A percentile compares a stretch with the other conserved stretches of the same genome.
Evolutionary conservation across 441 rosid species (phyloP).

Genomic region (Pelargonium fulgidum): DNA sequence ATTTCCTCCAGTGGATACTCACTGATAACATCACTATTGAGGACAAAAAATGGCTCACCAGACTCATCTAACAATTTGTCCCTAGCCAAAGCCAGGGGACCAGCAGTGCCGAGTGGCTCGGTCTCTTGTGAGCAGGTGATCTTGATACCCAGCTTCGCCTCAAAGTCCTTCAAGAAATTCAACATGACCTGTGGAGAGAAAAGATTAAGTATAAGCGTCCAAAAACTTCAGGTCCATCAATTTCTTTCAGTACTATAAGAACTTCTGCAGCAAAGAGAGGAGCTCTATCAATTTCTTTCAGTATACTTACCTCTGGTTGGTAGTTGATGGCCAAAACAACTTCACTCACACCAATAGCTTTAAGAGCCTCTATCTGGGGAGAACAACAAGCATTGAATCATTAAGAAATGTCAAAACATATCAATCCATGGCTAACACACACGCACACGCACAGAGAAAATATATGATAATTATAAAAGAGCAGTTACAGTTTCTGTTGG

Average conservation of each 20-base stretch:
- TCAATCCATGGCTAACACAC: too few relatives aligned
- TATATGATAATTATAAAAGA: too few relatives aligned
- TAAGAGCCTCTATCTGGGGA: background rate
- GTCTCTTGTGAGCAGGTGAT: slow-evolving; percentile 98
- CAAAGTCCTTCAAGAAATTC: slow-evolving; percentile 84
- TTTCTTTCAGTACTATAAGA: background rate
- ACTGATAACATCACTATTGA: slow-evolving; percentile 93
- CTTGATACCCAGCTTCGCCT: slow-evolving; percentile 73
- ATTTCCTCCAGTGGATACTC: slow-evolving; percentile 81
- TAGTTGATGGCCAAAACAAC: background rate
- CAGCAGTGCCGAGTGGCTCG: slow-evolving; percentile 96
- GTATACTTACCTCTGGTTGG: slow-evolving; percentile 1
- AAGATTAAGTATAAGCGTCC: too few relatives aligned
- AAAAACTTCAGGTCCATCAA: background rate
- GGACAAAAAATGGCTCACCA: slow-evolving; percentile 90
- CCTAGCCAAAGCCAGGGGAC: slow-evolving; percentile 94
- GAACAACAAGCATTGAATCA: background rate
- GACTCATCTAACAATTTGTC: slow-evolving; percentile 74
- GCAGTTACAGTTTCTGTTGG: background rate
- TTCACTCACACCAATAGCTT: background rate
- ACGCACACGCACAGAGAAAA: too few relatives aligned
- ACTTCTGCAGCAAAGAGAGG: background rate
- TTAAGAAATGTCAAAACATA: too few relatives aligned
- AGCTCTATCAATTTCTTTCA: too few relatives aligned
- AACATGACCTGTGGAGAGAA: slow-evolving; percentile 63